phyloP scores from a whole-genome alignment of 805 yeast species.

The Candida patagonica region DNA sequence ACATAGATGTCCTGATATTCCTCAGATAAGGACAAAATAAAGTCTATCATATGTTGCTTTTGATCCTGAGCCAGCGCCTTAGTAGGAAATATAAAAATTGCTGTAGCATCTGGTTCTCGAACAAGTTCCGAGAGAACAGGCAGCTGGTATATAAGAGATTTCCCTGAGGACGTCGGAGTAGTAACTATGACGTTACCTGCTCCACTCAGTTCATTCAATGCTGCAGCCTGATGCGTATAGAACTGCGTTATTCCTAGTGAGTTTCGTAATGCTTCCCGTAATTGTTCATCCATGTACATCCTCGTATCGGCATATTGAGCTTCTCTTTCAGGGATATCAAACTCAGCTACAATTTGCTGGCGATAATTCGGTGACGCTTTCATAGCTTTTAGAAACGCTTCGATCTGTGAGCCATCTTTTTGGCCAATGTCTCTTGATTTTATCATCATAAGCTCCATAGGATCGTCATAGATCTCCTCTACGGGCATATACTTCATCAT shows the following conservation, averaged over 20 bases:
- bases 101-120: constrained; percentile 36
- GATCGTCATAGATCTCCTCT: constrained; percentile 45
- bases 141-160: constrained; percentile 82
- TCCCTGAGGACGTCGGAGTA: constrained; percentile 96
- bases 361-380: constrained; percentile 41
- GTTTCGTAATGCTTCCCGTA: constrained; percentile 42
- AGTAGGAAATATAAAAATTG: constrained; percentile 89
- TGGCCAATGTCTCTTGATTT: constrained; percentile 20
- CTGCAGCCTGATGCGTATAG: constrained; percentile 77
- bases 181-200: constrained; percentile 72
- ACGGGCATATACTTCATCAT: constrained; percentile 39
- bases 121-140: constrained; percentile 50
- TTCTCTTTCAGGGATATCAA: constrained; percentile 36
- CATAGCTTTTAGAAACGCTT: constrained; percentile 41
- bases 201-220: constrained; percentile 44
- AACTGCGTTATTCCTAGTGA: constrained; percentile 38
- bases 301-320: constrained; percentile 34
- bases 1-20: constrained; percentile 32
- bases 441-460: constrained; percentile 46
- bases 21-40: constrained; percentile 36
- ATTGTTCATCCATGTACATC: constrained; percentile 30
- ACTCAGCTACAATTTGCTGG: constrained; percentile 51
- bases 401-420: constrained; percentile 25
- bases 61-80: constrained; percentile 98
- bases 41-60: constrained; percentile 39